Conservation (phyloP, 2,329 filamentous ascomycete genomes). For the Penicillium sumatraense region DNA sequence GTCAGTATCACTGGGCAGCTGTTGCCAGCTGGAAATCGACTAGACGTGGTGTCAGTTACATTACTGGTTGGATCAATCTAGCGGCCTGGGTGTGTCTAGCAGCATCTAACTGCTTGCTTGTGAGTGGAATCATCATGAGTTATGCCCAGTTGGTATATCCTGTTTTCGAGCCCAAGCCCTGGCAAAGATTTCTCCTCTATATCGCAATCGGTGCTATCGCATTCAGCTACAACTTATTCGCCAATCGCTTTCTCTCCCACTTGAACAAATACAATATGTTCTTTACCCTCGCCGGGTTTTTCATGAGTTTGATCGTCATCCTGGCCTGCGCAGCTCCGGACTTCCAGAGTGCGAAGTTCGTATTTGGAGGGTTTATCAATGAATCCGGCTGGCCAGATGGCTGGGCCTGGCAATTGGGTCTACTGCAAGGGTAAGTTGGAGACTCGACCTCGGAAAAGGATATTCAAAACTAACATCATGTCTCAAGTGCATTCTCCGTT, state of each 20-base stretch:
- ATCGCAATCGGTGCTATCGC: background rate
- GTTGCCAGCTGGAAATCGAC: constrained; percentile 1
- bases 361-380: constrained; percentile 4
- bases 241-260: background rate
- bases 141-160: background rate
- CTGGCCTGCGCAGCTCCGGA: background rate
- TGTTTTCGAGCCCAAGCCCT: background rate
- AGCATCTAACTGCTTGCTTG: background rate
- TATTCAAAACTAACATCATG: background rate
- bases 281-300: background rate
- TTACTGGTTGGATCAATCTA: background rate
- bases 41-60: background rate
- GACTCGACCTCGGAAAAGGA: background rate
- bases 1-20: background rate
- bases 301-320: background rate
- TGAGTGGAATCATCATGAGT: constrained; percentile 1
- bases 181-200: background rate
- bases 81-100: background rate
- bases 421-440: background rate
- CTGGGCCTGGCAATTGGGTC: constrained; percentile 6
- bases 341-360: constrained; percentile 1
- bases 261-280: background rate
- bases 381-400: constrained; percentile 5
- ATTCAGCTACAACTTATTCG: background rate
- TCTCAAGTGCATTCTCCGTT: constrained; percentile 52